phyloP scores from a whole-genome alignment of 2,329 filamentous ascomycete species.

The Coniochaeta ligniaria region DNA sequence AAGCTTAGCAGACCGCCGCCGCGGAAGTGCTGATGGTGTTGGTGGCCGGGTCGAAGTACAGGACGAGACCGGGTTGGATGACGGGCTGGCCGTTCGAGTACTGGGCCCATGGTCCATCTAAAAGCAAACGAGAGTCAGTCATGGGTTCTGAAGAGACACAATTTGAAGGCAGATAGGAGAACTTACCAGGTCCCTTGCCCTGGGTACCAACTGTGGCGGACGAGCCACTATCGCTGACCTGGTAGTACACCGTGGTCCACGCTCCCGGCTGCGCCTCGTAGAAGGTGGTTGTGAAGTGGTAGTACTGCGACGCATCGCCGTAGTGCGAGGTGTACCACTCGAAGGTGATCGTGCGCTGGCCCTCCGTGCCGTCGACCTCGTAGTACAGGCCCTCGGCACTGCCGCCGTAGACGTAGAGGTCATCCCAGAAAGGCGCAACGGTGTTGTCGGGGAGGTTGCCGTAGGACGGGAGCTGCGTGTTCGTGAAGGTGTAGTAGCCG shows the following conservation, averaged over 20 bases:
- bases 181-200: not conserved
- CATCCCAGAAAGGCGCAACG: not conserved
- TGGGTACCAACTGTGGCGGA: not conserved
- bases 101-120: not conserved
- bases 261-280: not conserved
- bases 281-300: not conserved
- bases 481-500: not conserved
- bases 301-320: not conserved
- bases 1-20: no score
- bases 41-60: not conserved
- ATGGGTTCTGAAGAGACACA: not conserved
- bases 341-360: not conserved
- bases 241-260: not conserved
- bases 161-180: not conserved
- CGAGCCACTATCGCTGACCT: not conserved
- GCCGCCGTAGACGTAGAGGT: not conserved
- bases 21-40: no score
- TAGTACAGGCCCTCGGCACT: not conserved
- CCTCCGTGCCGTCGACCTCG: not conserved
- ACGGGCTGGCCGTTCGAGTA: not conserved
- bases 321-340: not conserved
- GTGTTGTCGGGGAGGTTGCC: not conserved
- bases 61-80: not conserved
- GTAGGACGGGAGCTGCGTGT: not conserved
- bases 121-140: not conserved